These are phyloP conservation scores for Naematelia aurantialba DNA, from an alignment of 768 basidiomycete species.

Conservation along the genomic window DNA sequence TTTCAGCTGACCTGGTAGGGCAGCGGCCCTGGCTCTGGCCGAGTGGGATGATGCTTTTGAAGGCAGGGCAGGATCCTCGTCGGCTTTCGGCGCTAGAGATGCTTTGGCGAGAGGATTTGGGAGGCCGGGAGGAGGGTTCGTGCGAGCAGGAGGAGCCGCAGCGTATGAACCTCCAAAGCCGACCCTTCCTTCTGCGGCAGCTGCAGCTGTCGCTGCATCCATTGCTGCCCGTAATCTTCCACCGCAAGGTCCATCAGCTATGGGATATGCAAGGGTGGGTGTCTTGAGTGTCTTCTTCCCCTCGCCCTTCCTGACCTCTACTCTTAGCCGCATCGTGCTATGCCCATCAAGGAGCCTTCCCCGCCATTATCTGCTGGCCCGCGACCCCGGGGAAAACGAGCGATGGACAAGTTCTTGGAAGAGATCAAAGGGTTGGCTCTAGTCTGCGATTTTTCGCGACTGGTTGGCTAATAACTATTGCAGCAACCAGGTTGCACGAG, in stretches of 20 bases:
- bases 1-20: not conserved
- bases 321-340: not conserved
- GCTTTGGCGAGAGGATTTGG: constrained; percentile 16
- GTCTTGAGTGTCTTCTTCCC: not conserved
- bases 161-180: constrained; percentile 3
- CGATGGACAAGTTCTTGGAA: constrained; percentile 93
- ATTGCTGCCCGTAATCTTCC: constrained; percentile 7
- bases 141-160: constrained; percentile 45
- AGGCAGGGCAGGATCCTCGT: constrained; percentile 18
- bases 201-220: constrained; percentile 2
- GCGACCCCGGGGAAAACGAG: constrained; percentile 87
- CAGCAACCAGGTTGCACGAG: constrained; percentile 89
- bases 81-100: constrained; percentile 10
- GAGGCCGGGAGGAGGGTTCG: constrained; percentile 45
- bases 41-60: constrained; percentile 49
- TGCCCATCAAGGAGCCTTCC: constrained; percentile 55
- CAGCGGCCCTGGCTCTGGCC: constrained; percentile 34
- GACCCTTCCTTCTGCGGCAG: not conserved
- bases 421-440: constrained; percentile 78
- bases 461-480: not conserved
- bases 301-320: constrained; percentile 9
- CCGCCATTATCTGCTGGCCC: constrained; percentile 56
- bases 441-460: constrained; percentile 13
- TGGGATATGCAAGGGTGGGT: constrained; percentile 17
- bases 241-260: constrained; percentile 20